Conservation (phyloP, 1,139 yeast species). For the Saccharomyces pastorianus region DNA sequence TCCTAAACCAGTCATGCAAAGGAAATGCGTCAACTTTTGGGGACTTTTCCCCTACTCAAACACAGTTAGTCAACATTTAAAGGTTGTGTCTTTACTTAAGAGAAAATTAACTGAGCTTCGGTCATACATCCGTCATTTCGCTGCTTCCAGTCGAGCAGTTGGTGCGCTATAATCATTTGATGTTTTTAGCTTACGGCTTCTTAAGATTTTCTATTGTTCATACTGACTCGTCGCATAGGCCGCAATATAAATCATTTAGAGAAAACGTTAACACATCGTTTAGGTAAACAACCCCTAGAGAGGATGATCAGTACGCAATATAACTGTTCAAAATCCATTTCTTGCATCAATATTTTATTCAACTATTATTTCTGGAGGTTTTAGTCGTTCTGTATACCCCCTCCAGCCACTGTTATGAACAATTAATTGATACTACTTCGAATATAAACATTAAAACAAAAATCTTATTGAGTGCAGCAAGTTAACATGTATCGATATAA, state of each 20-base stretch:
- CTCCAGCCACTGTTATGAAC: not conserved
- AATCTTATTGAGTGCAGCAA: not conserved
- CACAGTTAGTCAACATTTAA: not conserved
- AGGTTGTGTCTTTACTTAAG: too few species aligned
- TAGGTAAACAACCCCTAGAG: not conserved
- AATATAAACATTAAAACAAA: not conserved
- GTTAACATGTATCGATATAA: conserved; percentile 2
- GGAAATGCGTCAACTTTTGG: not conserved
- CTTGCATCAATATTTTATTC: not conserved
- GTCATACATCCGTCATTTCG: not conserved
- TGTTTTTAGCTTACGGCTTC: not conserved
- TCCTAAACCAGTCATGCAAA: not conserved
- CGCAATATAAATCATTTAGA: not conserved
- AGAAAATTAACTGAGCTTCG: not conserved
- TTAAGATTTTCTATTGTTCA: not conserved
- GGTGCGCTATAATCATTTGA: not conserved
- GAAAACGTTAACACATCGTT: not conserved
- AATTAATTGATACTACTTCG: not conserved
- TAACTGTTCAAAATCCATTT: not conserved
- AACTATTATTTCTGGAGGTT: not conserved
- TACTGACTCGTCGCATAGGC: not conserved
- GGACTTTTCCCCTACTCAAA: not conserved
- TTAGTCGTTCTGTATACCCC: not conserved
- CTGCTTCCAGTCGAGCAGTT: not conserved
- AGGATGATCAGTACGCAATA: not conserved